Evolutionary conservation across 108 stramenopile species (phyloP).

Genomic region (Skeletonema marinoi): DNA sequence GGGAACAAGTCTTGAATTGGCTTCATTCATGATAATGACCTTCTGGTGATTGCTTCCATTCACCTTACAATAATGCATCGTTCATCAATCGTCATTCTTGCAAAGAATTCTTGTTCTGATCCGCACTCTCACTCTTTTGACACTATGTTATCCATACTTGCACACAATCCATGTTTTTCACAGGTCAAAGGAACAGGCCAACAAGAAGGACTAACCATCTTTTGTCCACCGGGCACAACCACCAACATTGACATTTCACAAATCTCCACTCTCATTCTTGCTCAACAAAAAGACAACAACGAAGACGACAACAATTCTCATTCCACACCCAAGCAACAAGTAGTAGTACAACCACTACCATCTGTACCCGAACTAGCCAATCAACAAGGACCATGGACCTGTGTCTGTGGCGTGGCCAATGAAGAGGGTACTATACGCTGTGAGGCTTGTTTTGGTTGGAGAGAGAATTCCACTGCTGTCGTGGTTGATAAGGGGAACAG

Average conservation of each 20-base stretch:
- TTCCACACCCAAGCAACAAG: background rate
- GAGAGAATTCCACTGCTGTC: background rate
- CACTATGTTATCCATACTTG: no score
- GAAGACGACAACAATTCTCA: background rate
- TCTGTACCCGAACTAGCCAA: background rate
- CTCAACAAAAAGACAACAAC: background rate
- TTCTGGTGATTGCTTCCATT: no score
- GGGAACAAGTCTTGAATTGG: no score
- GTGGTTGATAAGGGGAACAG: background rate
- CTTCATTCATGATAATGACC: no score
- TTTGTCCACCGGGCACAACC: slow-evolving; percentile 49
- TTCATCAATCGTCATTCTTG: no score
- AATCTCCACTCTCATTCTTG: background rate
- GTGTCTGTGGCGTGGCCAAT: slow-evolving; percentile 29
- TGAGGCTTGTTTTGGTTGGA: background rate
- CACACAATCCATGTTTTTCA: background rate
- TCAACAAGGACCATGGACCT: slow-evolving; percentile 27
- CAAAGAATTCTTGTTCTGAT: background rate
- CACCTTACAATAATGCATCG: no score
- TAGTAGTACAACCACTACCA: background rate
- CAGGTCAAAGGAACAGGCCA: slow-evolving; percentile 46
- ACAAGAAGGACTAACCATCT: slow-evolving; percentile 40
- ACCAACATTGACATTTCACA: background rate
- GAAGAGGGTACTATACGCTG: slow-evolving; percentile 16
- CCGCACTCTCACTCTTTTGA: background rate